Evolutionary conservation across 1,139 yeast genomes (phyloP), one percentile per base, ranked within the genome.

Genomic region (Hyphopichia wangnamkhiaoensis): DNA sequence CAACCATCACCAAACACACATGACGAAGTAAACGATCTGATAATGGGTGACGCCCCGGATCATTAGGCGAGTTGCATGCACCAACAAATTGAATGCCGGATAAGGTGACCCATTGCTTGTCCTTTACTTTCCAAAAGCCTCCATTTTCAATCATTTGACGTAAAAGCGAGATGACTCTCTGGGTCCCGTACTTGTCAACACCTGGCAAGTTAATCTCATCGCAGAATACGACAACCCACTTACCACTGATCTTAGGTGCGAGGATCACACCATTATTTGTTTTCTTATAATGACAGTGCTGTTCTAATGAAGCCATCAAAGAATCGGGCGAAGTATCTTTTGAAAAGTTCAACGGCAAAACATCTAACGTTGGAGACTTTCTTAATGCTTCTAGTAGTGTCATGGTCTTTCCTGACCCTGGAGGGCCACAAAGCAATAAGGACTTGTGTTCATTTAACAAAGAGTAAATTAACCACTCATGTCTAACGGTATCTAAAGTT

Each of bases 401-500:
- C 98, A 91, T 91, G 0, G 98, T 91, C 56, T 93, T 93, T 46
- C 98, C 98, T 0, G 96, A 85, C 3, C 98, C 98, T 0, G 98
- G 98, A 0, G 98, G 98, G 4, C 98, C 98, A 63, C 96, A 90
- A 25, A 93, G 68, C 24, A 93, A 68, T 18, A 89, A 59, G 0
- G 95, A 80, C 35, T 67, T 65, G 42, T 78, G 84, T 34, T 80
- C 79, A 29, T 71, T 68, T 30, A 91, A 54, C 5, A 87, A 60
- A 0, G 82, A 68, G 46, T 74, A 76, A 1, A 91, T 71, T 17
- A 87, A 53, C 1, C 67, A 56, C 45, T 87, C 94, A 45, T 87
- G 88, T 40, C 82, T 71, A 2, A 74, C 58, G 0, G 97, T 91
- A 48, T 90, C 98, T 2, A 78, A 55, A 0, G 98, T 93, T 0